Base-by-base conservation (phyloP, 805 yeast species). In the Candida khao-thaluensis region DNA sequence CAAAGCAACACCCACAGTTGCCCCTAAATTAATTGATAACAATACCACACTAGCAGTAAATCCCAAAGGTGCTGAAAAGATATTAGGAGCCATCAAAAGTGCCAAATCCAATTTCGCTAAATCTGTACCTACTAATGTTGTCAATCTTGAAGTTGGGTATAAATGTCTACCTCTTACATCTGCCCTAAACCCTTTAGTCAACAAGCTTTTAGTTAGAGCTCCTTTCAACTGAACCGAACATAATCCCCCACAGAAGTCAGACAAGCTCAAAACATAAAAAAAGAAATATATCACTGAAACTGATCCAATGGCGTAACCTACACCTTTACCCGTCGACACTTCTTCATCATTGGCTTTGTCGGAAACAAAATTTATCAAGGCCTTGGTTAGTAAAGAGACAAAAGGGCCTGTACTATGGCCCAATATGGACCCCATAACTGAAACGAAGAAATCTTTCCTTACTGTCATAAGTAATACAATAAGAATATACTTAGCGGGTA, bases 101-200 rank as follows among this genome's bases (percentile, higher is more conserved):
- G 88, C 86, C 44, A 84, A 70, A 57, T 86, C 95, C 23, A 88
- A 71, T 52, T 95, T 77, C 10, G 89, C 74, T 26, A 87, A 66
- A 56, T 88, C 96, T 2, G 93, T 79, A 44, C 91, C 85, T 53
- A 87, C 74, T 54, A 86, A 60, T 6, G 88, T 79, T 20, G 95
- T 85, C 41, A 88, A 72, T 43, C 74, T 77, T 35, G 91, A 82
- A 17, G 78, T 71, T 1, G 95, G 80, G 52, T 63, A 85, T 44
- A 72, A 65, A 45, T 74, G 72, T 37, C 73, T 72, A 3, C 89
- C 75, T 35, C 66, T 68, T 8, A 79, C 72, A 41, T 79, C 74
- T 9, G 87, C 64, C 37, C 55, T 65, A 47, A 85, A 76, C 10
- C 89, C 72, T 58, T 88, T 88, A 38, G 74, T 75, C 43, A 84